Conservation (phyloP, 352 stramenopile genomes). For the Phytopythium mirpurense region DNA sequence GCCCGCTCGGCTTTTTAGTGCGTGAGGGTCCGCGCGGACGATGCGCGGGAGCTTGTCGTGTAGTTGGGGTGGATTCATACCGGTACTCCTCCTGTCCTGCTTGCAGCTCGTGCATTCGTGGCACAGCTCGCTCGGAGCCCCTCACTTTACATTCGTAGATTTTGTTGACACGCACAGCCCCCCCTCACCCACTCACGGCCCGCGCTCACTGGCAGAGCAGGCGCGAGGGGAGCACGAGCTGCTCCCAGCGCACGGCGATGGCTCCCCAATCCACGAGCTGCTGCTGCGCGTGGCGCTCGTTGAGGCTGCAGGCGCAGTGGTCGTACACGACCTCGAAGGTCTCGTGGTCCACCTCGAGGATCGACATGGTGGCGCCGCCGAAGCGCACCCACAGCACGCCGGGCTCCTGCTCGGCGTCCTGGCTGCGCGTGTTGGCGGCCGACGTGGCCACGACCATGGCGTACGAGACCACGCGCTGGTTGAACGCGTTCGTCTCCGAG, state of each 20-base stretch:
- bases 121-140: too few species aligned
- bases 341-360: slow-evolving; percentile 21
- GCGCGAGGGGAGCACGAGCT: slow-evolving; percentile 40
- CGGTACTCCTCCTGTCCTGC: too few species aligned
- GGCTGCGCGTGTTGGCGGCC: slow-evolving; percentile 22
- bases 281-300: slow-evolving; percentile 37
- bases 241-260: slow-evolving; percentile 57
- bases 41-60: too few species aligned
- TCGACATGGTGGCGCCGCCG: slow-evolving; percentile 30
- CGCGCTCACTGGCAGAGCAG: slow-evolving; percentile 21
- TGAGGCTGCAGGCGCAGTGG: slow-evolving; percentile 32
- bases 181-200: too few species aligned
- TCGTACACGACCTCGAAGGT: slow-evolving; percentile 36
- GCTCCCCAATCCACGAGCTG: slow-evolving; percentile 46
- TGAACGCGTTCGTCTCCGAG: slow-evolving; percentile 9
- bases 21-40: too few species aligned
- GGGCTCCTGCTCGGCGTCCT: slow-evolving; percentile 19
- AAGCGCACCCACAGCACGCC: slow-evolving; percentile 28
- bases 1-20: too few species aligned
- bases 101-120: too few species aligned
- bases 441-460: slow-evolving; percentile 29
- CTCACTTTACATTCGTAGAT: too few species aligned
- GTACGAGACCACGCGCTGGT: slow-evolving; percentile 16
- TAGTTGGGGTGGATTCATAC: too few species aligned
- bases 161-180: too few species aligned